phyloP scores from a whole-genome alignment of 306 rosid genomes.

The Carpinus viminea region DNA sequence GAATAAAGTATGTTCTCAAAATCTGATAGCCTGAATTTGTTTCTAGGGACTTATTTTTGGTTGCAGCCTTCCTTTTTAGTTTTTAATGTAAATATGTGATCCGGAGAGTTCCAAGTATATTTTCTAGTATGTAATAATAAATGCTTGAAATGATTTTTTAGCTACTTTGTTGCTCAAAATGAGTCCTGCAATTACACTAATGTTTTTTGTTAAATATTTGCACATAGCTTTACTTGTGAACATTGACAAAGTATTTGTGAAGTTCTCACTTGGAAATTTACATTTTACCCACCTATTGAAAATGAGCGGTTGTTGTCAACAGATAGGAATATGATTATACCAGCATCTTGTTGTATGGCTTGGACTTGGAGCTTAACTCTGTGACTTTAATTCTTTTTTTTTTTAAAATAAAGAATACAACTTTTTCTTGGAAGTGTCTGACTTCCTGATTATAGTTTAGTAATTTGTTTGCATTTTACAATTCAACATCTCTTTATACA shows the following conservation, averaged over 20 bases:
- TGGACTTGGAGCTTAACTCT: not conserved
- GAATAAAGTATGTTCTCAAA: not conserved
- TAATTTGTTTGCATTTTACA: not conserved
- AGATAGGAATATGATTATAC: not conserved
- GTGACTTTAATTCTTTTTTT: not conserved
- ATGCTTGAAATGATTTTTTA: not conserved
- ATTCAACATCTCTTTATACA: too few relatives aligned
- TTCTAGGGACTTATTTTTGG: not conserved
- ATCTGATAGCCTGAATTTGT: not conserved
- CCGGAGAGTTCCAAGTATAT: not conserved
- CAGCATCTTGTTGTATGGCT: not conserved
- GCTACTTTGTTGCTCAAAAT: not conserved
- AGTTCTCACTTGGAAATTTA: not conserved
- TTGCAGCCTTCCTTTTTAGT: not conserved
- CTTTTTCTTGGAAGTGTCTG: not conserved
- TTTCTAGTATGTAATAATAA: not conserved
- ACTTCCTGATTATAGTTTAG: not conserved
- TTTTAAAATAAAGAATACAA: not conserved
- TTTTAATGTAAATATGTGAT: not conserved
- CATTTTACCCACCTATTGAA: not conserved
- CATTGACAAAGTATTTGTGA: not conserved
- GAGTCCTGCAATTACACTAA: not conserved
- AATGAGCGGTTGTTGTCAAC: not conserved
- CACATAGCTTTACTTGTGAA: not conserved
- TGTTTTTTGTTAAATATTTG: not conserved